Conservation (phyloP, 257 asterid species). For the Rehmannia glutinosa region DNA sequence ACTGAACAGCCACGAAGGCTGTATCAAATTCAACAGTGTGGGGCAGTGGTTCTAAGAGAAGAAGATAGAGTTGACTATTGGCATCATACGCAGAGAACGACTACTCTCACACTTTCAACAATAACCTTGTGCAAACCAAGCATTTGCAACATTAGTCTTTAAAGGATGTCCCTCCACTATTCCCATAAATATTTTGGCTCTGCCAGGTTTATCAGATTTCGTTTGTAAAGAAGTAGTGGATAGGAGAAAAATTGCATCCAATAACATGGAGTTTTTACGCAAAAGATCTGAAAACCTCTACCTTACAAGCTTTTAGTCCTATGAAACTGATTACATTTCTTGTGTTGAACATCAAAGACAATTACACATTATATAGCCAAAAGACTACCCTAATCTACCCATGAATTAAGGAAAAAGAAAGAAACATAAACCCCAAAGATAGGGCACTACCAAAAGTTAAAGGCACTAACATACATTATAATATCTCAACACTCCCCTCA, state of each 20-base stretch:
- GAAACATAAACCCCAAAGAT: no score
- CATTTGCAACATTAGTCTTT: background rate
- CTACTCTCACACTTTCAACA: background rate
- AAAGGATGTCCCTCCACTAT: background rate
- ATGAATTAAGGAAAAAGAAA: no score
- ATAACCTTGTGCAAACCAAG: background rate
- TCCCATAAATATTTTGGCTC: background rate
- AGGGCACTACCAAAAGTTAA: no score
- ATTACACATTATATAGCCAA: no score
- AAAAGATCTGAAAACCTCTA: background rate
- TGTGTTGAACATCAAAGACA: no score
- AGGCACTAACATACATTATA: no score
- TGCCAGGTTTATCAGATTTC: constrained; percentile 3
- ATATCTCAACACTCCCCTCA: no score
- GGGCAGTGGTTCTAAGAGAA: background rate
- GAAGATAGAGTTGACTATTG: background rate
- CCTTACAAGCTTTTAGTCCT: background rate
- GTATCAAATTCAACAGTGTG: background rate
- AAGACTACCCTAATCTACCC: no score
- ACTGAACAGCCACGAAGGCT: background rate
- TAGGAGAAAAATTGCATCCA: background rate
- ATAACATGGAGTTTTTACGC: background rate
- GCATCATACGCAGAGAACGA: background rate
- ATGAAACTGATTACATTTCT: no score
- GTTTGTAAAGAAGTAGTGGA: background rate